phyloP scores from a whole-genome alignment of 805 yeast species.

The Kuraishia ogatae region DNA sequence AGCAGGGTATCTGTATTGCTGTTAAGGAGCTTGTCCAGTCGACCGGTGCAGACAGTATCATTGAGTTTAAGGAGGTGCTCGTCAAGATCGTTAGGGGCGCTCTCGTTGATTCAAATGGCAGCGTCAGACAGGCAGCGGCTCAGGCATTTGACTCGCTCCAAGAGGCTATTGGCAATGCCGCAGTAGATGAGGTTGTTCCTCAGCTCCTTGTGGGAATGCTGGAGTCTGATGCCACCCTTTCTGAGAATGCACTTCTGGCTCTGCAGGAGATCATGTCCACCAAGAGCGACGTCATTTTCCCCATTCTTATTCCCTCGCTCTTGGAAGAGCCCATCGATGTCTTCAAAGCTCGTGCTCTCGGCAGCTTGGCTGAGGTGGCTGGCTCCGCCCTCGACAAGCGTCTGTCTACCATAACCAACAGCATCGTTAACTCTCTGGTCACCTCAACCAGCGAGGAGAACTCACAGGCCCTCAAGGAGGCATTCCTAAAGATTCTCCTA shows the following conservation, averaged over 20 bases:
- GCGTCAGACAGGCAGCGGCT: conserved; percentile 88
- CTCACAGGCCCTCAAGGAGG: conserved; percentile 30
- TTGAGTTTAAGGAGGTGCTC: conserved; percentile 56
- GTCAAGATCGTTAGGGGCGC: conserved; percentile 73
- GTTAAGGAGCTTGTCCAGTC: conserved; percentile 77
- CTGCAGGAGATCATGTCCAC: conserved; percentile 87
- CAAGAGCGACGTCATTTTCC: conserved; percentile 87
- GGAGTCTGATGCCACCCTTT: conserved; percentile 30
- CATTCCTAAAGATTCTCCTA: conserved; percentile 63
- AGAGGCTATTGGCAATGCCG: conserved; percentile 70
- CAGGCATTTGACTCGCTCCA: conserved; percentile 84
- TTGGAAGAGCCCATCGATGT: conserved; percentile 73
- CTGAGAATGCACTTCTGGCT: conserved; percentile 78
- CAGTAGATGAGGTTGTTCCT: conserved; percentile 86
- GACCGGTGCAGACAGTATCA: conserved; percentile 50
- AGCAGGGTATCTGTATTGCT: conserved; percentile 96
- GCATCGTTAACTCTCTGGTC: conserved; percentile 56
- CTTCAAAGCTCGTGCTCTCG: conserved; percentile 80
- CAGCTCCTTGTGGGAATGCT: conserved; percentile 58
- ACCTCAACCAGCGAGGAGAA: conserved; percentile 26
- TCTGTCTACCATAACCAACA: conserved; percentile 62
- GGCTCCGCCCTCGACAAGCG: conserved; percentile 59
- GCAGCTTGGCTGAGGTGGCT: conserved; percentile 83
- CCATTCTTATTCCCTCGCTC: conserved; percentile 81
- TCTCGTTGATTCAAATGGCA: conserved; percentile 61